Base-by-base conservation (phyloP, 2,329 filamentous ascomycete genomes). In the Fonsecaea monophora region DNA sequence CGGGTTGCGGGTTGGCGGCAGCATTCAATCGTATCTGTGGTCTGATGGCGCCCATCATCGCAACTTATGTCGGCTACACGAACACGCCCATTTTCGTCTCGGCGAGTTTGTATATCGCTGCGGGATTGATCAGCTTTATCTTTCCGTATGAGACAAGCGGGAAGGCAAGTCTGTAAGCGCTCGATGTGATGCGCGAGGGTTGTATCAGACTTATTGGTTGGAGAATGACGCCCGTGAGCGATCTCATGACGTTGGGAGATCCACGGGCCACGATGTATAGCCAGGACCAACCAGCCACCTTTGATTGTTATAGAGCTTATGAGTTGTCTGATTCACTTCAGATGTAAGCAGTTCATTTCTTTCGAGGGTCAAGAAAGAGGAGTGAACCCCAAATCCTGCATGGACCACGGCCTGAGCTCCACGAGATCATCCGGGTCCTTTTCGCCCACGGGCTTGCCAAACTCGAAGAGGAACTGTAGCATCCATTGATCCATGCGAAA, bases 11-110 rank as follows among this genome's bases (percentile, higher is more conserved):
- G 0, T 83, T 92, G 48, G 86, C 89, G 0, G 90, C 92, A 34
- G 88, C 86, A 0, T 86, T 85, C 68, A 92, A 92, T 71, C 83
- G 90, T 1, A 76, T 92, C 71, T 92, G 92, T 89, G 90, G 90
- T 1, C 90, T 92, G 54, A 72, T 92, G 63, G 88, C 86, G 7
- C 89, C 90, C 0, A 83, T 92, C 6, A 86, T 71, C 34, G 69
- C 70, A 4, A 67, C 70, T 15, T 67, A 67, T 57, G 61, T 67
- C 10, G 65, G 65, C 12, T 64, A 67, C 25, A 70, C 67, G 12
- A 68, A 71, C 53, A 77, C 74, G 2, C 77, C 77, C 0, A 77
- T 79, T 25, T 79, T 73, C 38, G 76, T 78, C n/a, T 78, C 77
- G 54, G 77, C 76, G 0, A 74, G 72, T 2, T 66, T 79, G 3